Evolutionary conservation across 2,329 filamentous ascomycete genomes (phyloP), one percentile per base, ranked within the genome.

Genomic region (Cercospora brassicicola): DNA sequence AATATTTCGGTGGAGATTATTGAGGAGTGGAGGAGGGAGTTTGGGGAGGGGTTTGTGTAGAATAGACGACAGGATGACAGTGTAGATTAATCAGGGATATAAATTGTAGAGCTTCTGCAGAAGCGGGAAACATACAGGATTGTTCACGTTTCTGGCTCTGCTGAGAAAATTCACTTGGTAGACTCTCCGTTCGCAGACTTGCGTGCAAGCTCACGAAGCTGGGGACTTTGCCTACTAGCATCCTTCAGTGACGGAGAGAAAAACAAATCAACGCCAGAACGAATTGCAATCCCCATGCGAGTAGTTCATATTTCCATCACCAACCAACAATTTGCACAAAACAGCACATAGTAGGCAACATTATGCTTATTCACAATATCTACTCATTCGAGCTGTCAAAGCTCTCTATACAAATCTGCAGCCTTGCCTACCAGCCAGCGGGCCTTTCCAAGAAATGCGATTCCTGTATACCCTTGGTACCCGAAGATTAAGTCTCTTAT

Each of bases 1-100:
- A 84, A 84, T 73, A 79, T 87, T 39, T 84, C 79, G 1, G 76
- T 82, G 2, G 81, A 83, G 59, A 84, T 84, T 80, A 74, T 87
- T 66, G 79, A 78, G 23, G 79, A 81, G 62, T 87, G 83, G 79
- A 79, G 81, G 67, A 69, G 77, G 62, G 78, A 81, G 73, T 81
- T 59, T 36, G 55, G 20, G 11, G 33, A 36, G 11, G 33, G 30
- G 8, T 1, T 36, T 13, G 33, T 59, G 2, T 65, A n/a, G 31
- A 11, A 3, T 10, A 15, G 11, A 36, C 4, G 33, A 39, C 13
- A 15, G 33, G 13, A 39, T 9, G 9, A n/a, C n/a, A n/a, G n/a
- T n/a, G n/a, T n/a, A n/a, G n/a, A n/a, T n/a, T n/a, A n/a, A n/a
- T n/a, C n/a, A 13, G 33, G 5, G 33, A 15, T 36, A 36, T 36